phyloP scores from a whole-genome alignment of 2,329 filamentous ascomycete genomes.

The Aspergillus neoniger region DNA sequence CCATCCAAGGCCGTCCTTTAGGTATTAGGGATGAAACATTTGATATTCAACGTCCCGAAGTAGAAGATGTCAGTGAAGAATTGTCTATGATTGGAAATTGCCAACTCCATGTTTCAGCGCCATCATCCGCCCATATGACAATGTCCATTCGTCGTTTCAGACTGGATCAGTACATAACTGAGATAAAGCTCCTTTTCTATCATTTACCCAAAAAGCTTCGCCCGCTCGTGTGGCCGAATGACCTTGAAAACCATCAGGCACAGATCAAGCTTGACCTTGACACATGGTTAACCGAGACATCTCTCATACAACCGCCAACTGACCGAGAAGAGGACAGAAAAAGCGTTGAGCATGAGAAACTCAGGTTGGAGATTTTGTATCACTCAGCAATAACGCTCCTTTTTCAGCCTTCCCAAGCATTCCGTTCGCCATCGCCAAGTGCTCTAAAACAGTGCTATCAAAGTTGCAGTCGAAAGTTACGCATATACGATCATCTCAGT shows the following conservation, averaged over 20 bases:
- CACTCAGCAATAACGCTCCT: slow-evolving; percentile 38
- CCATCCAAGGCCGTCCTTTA: slow-evolving; percentile 43
- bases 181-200: slow-evolving; percentile 33
- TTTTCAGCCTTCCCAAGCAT: slow-evolving; percentile 41
- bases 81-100: background rate
- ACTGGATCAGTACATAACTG: slow-evolving; percentile 27
- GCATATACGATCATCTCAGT: slow-evolving; percentile 36
- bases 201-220: slow-evolving; percentile 24
- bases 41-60: slow-evolving; percentile 30
- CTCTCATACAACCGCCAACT: background rate
- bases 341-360: slow-evolving; percentile 14
- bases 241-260: slow-evolving; percentile 20
- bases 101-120: slow-evolving; percentile 10
- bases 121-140: slow-evolving; percentile 12
- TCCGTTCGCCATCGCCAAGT: slow-evolving; percentile 31
- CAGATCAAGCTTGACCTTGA: slow-evolving; percentile 26
- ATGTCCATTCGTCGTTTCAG: slow-evolving; percentile 33
- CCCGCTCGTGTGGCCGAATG: slow-evolving; percentile 24
- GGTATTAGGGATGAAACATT: slow-evolving; percentile 43
- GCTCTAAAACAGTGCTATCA: slow-evolving; percentile 36
- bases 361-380: slow-evolving; percentile 37
- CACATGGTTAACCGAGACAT: slow-evolving; percentile 21
- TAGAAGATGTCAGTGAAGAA: slow-evolving; percentile 13
- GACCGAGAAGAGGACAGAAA: slow-evolving; percentile 7
- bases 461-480: slow-evolving; percentile 28